Evolutionary conservation across 768 basidiomycete genomes (phyloP).

Genomic region (Galerina marginata): DNA sequence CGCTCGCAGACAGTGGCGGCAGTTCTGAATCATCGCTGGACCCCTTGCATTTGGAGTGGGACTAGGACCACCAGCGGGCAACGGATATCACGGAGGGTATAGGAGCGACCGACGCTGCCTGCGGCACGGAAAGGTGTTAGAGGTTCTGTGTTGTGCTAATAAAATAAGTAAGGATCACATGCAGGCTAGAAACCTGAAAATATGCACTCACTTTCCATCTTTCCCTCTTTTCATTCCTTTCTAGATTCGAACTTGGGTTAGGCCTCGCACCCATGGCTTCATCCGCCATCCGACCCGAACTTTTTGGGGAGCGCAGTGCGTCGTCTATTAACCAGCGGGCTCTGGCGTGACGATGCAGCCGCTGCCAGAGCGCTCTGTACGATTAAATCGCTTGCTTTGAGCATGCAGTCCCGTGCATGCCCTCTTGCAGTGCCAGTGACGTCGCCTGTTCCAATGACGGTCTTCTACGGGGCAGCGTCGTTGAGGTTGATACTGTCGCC

Average conservation of each 20-base stretch:
- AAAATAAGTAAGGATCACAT: neutral
- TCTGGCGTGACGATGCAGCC: conserved; percentile 60
- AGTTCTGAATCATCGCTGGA: conserved; percentile 31
- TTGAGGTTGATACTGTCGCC: conserved; percentile 21
- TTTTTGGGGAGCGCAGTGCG: conserved; percentile 50
- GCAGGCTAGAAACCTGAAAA: conserved; percentile 11
- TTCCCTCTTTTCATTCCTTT: conserved; percentile 5
- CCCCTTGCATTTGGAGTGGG: conserved; percentile 22
- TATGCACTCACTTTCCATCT: conserved; percentile 28
- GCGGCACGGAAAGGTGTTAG: conserved; percentile 40
- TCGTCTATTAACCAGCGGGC: conserved; percentile 44
- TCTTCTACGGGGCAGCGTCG: neutral
- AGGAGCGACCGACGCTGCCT: conserved; percentile 26
- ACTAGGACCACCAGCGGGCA: conserved; percentile 4
- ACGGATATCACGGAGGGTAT: conserved; percentile 34
- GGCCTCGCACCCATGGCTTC: neutral
- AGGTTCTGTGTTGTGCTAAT: conserved; percentile 39
- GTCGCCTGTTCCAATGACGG: too few relatives aligned
- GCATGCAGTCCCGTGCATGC: conserved; percentile 28
- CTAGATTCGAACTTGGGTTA: conserved; percentile 13
- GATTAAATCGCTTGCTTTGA: conserved; percentile 39
- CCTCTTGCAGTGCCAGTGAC: conserved; percentile 17
- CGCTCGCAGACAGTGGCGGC: conserved; percentile 20
- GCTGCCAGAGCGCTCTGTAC: conserved; percentile 65
- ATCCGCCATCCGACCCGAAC: conserved; percentile 39